Base-by-base conservation (phyloP, 352 stramenopile genomes). In the Pseudoperonospora humuli region DNA sequence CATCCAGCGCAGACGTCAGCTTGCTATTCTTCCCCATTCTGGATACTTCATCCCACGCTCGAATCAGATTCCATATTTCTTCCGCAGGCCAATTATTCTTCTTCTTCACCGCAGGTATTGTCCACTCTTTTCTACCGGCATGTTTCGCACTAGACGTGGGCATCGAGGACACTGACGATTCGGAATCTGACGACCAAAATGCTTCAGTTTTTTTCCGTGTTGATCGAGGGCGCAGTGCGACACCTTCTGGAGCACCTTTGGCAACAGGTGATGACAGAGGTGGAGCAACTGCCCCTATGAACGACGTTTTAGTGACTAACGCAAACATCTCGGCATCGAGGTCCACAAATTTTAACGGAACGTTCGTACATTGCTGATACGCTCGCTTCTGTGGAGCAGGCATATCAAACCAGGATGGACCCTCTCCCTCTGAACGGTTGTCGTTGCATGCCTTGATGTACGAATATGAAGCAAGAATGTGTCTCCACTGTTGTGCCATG, bases 361-460 rank as follows among this genome's bases (percentile, higher is more conserved):
- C 54, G 19, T 66, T 65, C 14, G 57, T 66, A 31, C 62, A 72
- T 10, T 67, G 57, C 23, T 69, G 54, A 7, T 72, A 72, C 11
- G 62, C 62, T 36, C 62, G 54, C 34, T 61, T 68, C 18, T 72
- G 57, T 8, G 51, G 8, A 2, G 45, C 9, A 2, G 57, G 47
- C 62, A 72, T 65, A 6, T 60, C 44, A 36, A 72, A 72, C 62
- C 62, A 72, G 7, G 31, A 43, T 7, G 42, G 29, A 42, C 45
- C 58, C 6, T 60, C 54, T 1, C 21, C 26, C 21, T 69, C 56
- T 0, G 60, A 52, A n/a, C 44, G 18, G 26, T 44, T 57, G 14
- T 68, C 62, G 23, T 72, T 68, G 32, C 53, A 68, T 13, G 47
- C 42, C 36, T 68, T 72, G 19, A 72, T 72, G 17, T 69, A 72